These are phyloP conservation scores for Boletus barrowsii DNA, from an alignment of 768 basidiomycete species.

Conservation along the genomic window DNA sequence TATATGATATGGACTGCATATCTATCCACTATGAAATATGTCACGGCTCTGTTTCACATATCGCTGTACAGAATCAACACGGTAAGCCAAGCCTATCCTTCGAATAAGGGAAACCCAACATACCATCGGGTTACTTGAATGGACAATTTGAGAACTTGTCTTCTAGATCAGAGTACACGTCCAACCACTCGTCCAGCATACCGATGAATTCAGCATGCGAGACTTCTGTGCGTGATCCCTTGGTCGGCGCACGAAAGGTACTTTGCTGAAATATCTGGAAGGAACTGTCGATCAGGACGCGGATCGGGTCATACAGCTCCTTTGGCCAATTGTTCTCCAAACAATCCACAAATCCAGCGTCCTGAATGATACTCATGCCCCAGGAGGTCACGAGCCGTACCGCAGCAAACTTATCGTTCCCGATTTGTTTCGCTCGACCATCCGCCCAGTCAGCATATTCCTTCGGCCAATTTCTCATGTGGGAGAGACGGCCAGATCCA, in stretches of 20 bases:
- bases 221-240: background rate
- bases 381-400: background rate
- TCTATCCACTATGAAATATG: too few species aligned
- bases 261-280: background rate
- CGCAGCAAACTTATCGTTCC: background rate
- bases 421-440: background rate
- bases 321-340: background rate
- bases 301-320: background rate
- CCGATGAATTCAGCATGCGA: background rate
- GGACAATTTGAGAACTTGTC: background rate
- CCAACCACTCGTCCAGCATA: background rate
- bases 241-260: background rate
- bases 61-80: too few species aligned
- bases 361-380: background rate
- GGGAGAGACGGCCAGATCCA: background rate
- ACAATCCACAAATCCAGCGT: background rate
- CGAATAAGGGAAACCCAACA: too few species aligned
- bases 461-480: background rate
- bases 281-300: background rate
- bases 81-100: too few species aligned
- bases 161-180: background rate
- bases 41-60: too few species aligned
- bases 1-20: too few species aligned
- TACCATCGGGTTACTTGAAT: too few species aligned
- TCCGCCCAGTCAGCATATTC: background rate